Evolutionary conservation across 179 eudicot genomes (phyloP), one percentile per base, ranked within the genome.

Genomic region (Heliamphora pulchella): DNA sequence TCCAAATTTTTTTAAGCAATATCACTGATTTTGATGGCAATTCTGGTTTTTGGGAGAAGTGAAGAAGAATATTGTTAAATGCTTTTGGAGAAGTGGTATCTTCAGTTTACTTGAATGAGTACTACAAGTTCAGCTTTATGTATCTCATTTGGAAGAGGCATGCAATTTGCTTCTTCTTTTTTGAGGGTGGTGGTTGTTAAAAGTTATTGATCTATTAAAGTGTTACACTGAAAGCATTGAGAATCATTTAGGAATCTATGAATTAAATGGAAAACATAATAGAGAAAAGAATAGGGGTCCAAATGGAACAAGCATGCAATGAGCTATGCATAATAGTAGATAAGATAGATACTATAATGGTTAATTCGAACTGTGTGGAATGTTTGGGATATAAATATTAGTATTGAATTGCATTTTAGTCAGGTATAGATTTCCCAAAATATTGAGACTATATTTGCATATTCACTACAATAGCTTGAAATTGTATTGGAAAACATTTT

Each of bases 381-480:
- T 46, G 9, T 31, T 15, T 8, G 74, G 74, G 64, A 67, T 53
- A 41, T 46, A 15, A 61, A 43, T 31, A 44, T 61, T 59, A 2
- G n/a, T 67, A 7, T 9, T 4, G 11, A 43, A 43, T 67, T 41
- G 14, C 48, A 67, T 9, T 64, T 64, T 59, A n/a, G 43, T 70
- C 72, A 15, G 65, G 41, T 55, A 41, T 14, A 41, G 41, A 8
- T 77, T 39, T 43, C 54, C 48, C 14, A 39, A 65, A 14, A 66
- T 57, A 41, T 64, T 50, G 5, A 70, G 66, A 62, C 1, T 61
- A 31, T 1, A 53, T 58, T 69, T 11, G 62, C 8, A 57, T 76
- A 44, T 13, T 76, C 48, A 57, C 51, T 68, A 14, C 39, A 54
- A 58, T 78, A 61, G 76, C 72, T 78, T 17, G 53, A 68, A 74